Evolutionary conservation across 1,284 basidiomycete genomes (phyloP).

Genomic region (Sporisorium scitamineum): DNA sequence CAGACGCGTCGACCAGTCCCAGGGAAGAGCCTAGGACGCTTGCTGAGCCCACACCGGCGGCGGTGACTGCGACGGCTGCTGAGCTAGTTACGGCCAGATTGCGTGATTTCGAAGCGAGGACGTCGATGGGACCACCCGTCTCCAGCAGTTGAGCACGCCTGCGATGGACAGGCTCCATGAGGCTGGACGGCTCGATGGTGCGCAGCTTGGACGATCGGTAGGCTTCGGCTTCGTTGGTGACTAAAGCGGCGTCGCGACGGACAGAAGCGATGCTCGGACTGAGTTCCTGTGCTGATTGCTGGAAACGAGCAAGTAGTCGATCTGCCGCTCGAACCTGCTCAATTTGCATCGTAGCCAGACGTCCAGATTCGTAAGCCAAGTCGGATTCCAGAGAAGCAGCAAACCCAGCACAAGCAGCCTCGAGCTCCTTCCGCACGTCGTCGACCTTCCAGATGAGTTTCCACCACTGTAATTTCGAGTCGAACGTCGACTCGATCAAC

Average conservation of each 20-base stretch:
- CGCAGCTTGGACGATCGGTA: constrained; percentile 41
- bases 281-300: constrained; percentile 23
- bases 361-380: constrained; percentile 57
- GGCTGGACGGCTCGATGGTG: constrained; percentile 42
- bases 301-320: constrained; percentile 32
- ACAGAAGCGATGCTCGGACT: constrained; percentile 11
- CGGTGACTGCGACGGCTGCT: constrained; percentile 36
- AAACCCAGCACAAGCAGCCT: constrained; percentile 53
- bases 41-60: constrained; percentile 38
- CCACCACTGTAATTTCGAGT: constrained; percentile 61
- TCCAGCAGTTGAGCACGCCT: constrained; percentile 56
- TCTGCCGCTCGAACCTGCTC: constrained; percentile 26
- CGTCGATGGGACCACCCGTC: constrained; percentile 51
- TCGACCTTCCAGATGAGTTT: constrained; percentile 62
- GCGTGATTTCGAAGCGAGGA: constrained; percentile 45
- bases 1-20: constrained; percentile 25
- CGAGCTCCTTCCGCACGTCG: constrained; percentile 58
- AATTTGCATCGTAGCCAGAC: constrained; percentile 40
- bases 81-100: constrained; percentile 45
- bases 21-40: constrained; percentile 44
- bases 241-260: constrained; percentile 35
- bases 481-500: constrained; percentile 50
- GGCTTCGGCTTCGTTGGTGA: constrained; percentile 46
- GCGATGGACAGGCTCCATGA: constrained; percentile 50
- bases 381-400: constrained; percentile 53